Conservation (phyloP, 345 rosid species). For the Luvunga scandens region DNA sequence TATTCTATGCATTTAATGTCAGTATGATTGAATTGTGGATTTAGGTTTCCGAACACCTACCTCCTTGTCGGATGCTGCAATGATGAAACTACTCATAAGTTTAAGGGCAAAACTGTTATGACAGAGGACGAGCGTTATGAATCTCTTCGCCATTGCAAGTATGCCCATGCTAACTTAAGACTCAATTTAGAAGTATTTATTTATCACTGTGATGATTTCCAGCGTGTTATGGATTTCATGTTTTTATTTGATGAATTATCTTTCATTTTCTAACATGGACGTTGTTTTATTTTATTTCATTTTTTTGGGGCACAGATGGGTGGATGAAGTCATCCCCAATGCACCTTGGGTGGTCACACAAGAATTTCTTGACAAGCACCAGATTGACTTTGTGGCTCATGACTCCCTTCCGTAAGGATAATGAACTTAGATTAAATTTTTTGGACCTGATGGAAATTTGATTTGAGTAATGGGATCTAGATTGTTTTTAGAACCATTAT, state of each 20-base stretch:
- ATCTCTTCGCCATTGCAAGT: conserved; percentile 98
- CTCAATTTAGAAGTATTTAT: neutral
- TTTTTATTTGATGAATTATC: neutral
- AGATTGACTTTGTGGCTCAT: conserved; percentile 81
- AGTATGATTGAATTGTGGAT: neutral
- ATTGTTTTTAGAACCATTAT: neutral
- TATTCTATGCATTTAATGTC: neutral
- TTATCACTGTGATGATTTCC: neutral
- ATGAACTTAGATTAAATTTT: neutral
- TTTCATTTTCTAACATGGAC: neutral
- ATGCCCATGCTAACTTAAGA: conserved; percentile 17
- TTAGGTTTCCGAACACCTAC: conserved; percentile 76
- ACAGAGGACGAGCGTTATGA: conserved; percentile 80
- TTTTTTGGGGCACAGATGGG: conserved; percentile 54
- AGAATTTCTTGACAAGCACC: conserved; percentile 81
- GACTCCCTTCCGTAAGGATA: conserved; percentile 85
- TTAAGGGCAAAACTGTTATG: conserved; percentile 92
- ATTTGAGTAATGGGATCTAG: neutral
- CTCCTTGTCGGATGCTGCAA: conserved; percentile 91
- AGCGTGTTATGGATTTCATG: neutral
- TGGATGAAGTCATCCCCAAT: conserved; percentile 88
- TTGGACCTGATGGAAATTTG: neutral
- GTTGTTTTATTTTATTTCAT: neutral
- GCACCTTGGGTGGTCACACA: conserved; percentile 90
- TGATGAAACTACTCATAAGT: conserved; percentile 80